Evolutionary conservation across 768 basidiomycete genomes (phyloP), one percentile per base, ranked within the genome.

Genomic region (Nidularia pulvinata): DNA sequence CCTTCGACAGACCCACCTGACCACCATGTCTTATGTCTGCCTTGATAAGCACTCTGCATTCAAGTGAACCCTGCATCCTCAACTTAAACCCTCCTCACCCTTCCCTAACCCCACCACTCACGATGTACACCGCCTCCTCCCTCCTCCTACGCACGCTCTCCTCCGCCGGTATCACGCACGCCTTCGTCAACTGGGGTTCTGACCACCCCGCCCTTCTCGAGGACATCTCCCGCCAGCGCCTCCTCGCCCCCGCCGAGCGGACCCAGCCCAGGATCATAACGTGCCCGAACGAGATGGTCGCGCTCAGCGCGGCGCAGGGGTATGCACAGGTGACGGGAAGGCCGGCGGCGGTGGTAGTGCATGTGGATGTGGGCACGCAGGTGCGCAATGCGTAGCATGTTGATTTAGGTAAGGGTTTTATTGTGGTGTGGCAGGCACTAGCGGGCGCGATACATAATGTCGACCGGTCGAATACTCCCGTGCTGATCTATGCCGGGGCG

Each of bases 281-380:
- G 2, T 86, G 83, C 54, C 88, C 88, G 0, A 89, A 88, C 53
- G 89, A 91, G 61, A 88, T 88, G 83, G 88, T 89, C 4, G 89
- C 85, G 0, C 64, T 90, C 43, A 86, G 80, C 55, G 83, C 84
- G 10, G 89, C 88, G 0, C 88, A 90, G 51, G 88, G 85, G 1
- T 89, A 84, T 59, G 82, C 82, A 0, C 84, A 86, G 57, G 81
- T 80, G 2, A 82, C 81, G 0, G 85, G 85, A 0, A 83, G 73
- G 54, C 85, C 87, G 0, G 87, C 88, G 0, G 86, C 84, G 0
- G 86, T 89, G 3, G 85, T 90, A 33, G 82, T 90, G 0, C 88
- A 91, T 61, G 88, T 89, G 47, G 85, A 87, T 58, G 85, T 86
- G 33, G 85, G 86, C 1, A 86, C 86, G 0, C 83, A 86, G 75